Base-by-base conservation (phyloP, 345 rosid species). In the Jatropha curcas region DNA sequence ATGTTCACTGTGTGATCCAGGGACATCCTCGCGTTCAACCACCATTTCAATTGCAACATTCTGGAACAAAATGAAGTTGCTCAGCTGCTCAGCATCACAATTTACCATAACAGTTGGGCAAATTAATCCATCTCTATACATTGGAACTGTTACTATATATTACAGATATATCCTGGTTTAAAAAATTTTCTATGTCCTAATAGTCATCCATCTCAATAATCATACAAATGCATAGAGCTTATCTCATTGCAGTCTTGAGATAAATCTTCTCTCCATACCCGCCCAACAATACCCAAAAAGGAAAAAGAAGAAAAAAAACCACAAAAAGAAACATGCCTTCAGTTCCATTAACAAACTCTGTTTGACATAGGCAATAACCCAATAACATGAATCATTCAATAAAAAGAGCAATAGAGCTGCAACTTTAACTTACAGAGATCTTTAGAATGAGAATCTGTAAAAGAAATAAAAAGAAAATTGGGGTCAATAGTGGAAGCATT, bases 381-480 rank as follows among this genome's bases (percentile, higher is more conserved):
- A n/a, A n/a, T n/a, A 55, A 35, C 3, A 65, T 17, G 8, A 37
- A 31, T 51, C 24, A 50, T 41, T n/a, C 9, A 41, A 53, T 30
- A 30, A 31, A 67, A 28, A 63, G 67, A 75, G 74, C 65, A 71
- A 37, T 34, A 62, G 74, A 50, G 73, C 69, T 61, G 76, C 24
- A 60, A 63, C 57, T 48, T 71, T 64, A 70, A 88, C 98, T 89
- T 87, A 94, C 98, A 7, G 88, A 89, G 71, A 88, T 79, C 74
- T 89, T 88, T 51, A 92, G 77, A 70, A 92, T 81, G 73, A 90
- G 88, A 71, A 92, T 85, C 98, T 94, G 91, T 92, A 89, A 75
- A 80, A 82, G n/a, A 59, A 81, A 37, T 7, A 64, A 77, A 35
- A 72, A 75, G 52, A 34, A 65, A 70, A 72, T 52, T 59, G 19